Percentiles rank a stretch among this genome's conserved stretches.
These are phyloP conservation scores for Mycena crocata DNA, from an alignment of 768 basidiomycete species.

Conservation along the genomic window DNA sequence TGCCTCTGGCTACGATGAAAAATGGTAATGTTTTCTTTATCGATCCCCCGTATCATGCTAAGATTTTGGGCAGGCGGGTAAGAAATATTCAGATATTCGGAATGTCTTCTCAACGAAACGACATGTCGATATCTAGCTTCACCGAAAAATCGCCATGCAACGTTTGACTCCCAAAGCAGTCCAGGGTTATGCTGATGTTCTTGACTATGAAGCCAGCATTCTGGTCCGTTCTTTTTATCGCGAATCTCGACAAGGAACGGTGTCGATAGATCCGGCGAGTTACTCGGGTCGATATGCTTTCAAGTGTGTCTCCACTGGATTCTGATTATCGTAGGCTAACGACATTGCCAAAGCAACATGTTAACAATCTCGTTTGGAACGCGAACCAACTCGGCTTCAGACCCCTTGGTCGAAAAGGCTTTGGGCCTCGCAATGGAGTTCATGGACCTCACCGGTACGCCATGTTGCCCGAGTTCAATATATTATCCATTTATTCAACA, in stretches of 20 bases:
- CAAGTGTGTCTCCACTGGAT: conserved; percentile 25
- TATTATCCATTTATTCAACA: neutral
- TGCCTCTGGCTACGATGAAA: conserved; percentile 36
- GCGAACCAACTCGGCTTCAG: conserved; percentile 26
- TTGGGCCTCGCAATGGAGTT: conserved; percentile 34
- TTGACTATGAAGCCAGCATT: conserved; percentile 36
- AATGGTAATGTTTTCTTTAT: neutral
- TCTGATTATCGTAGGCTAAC: too few species aligned
- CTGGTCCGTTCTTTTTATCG: conserved; percentile 34
- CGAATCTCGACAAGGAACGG: conserved; percentile 17
- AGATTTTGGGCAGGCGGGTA: conserved; percentile 4
- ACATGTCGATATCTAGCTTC: conserved; percentile 1
- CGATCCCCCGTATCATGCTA: neutral
- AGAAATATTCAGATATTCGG: too few species aligned
- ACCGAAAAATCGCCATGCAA: conserved; percentile 36
- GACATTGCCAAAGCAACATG: conserved; percentile 32
- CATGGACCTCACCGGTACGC: conserved; percentile 32
- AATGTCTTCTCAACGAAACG: neutral
- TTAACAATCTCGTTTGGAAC: conserved; percentile 36
- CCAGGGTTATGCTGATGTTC: conserved; percentile 25
- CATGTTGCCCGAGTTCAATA: neutral
- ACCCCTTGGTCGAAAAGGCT: conserved; percentile 32
- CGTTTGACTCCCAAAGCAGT: conserved; percentile 31
- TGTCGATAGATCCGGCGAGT: conserved; percentile 34
- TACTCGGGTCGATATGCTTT: conserved; percentile 33